A percentile compares a stretch with the other conserved stretches of the same genome.
Conservation (phyloP, 108 stramenopile genomes). For the Epithemia pelagica region DNA sequence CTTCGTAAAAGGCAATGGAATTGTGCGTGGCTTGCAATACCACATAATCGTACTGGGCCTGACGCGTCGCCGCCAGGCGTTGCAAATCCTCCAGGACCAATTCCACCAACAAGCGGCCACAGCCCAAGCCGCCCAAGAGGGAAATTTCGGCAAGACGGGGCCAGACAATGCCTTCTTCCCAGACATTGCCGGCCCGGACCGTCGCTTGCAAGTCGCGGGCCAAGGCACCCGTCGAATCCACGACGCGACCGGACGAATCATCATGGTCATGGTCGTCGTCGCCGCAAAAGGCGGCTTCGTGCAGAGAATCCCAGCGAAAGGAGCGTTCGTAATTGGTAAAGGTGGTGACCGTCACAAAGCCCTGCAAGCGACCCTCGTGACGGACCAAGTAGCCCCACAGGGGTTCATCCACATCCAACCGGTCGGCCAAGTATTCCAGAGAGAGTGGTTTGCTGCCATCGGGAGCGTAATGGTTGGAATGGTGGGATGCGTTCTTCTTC, state of each 20-base stretch:
- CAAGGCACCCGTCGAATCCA: slow-evolving; percentile 56
- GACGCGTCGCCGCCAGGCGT: slow-evolving; percentile 34
- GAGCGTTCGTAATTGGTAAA: slow-evolving; percentile 86
- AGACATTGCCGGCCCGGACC: slow-evolving; percentile 80
- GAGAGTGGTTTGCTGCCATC: slow-evolving; percentile 61
- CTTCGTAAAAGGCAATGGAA: slow-evolving; percentile 87
- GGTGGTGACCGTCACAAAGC: slow-evolving; percentile 82
- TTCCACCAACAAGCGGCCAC: slow-evolving; percentile 60
- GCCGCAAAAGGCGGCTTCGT: slow-evolving; percentile 65
- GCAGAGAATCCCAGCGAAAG: slow-evolving; percentile 86
- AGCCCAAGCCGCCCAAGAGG: slow-evolving; percentile 68
- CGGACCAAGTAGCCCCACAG: slow-evolving; percentile 71
- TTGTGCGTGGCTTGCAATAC: slow-evolving; percentile 87
- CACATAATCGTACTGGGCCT: slow-evolving; percentile 78
- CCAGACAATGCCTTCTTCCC: slow-evolving; percentile 87
- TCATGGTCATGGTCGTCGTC: slow-evolving; percentile 39
- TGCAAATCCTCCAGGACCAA: slow-evolving; percentile 80
- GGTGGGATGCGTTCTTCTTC: not conserved
- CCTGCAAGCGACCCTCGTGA: slow-evolving; percentile 77
- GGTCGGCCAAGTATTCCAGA: slow-evolving; percentile 89
- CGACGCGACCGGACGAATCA: slow-evolving; percentile 34
- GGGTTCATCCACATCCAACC: slow-evolving; percentile 89
- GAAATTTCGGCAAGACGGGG: slow-evolving; percentile 87
- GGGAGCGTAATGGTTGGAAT: not conserved
- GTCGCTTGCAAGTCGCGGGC: slow-evolving; percentile 57